Conservation (phyloP, 2,329 filamentous ascomycete species). For the Leptographium galeiforme region DNA sequence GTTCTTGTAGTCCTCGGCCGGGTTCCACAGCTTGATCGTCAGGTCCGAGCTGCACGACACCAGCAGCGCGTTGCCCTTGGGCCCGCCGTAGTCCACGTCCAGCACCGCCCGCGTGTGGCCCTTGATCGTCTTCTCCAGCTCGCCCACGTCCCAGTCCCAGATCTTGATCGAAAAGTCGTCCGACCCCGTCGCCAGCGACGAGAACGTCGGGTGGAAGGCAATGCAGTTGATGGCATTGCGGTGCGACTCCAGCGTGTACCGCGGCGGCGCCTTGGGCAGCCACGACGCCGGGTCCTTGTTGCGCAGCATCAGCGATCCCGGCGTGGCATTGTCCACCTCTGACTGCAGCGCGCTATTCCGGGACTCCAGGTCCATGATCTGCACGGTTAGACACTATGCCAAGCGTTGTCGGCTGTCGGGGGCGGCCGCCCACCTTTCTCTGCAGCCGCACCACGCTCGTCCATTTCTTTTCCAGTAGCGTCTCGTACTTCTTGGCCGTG, state of each 20-base stretch:
- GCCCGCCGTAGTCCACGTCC: constrained; percentile 83
- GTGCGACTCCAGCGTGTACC: constrained; percentile 75
- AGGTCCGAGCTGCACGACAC: constrained; percentile 77
- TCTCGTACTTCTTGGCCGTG: constrained; percentile 88
- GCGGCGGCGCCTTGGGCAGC: constrained; percentile 71
- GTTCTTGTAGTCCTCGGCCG: constrained; percentile 85
- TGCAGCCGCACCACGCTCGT: constrained; percentile 88
- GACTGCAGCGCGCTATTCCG: constrained; percentile 59
- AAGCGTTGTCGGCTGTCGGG: background rate
- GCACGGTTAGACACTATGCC: background rate
- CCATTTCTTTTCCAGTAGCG: constrained; percentile 95
- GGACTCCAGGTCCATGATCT: constrained; percentile 91
- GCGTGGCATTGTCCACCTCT: constrained; percentile 75
- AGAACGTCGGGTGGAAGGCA: constrained; percentile 86
- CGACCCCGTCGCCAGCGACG: constrained; percentile 76
- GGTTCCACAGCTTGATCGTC: constrained; percentile 93
- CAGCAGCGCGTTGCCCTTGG: constrained; percentile 63
- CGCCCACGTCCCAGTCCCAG: constrained; percentile 92
- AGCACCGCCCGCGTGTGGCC: constrained; percentile 81
- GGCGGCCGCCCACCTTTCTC: constrained; percentile 60
- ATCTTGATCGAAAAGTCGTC: constrained; percentile 93
- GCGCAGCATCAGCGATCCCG: constrained; percentile 56
- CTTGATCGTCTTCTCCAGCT: constrained; percentile 80
- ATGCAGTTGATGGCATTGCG: constrained; percentile 71
- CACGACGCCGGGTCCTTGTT: constrained; percentile 77